phyloP scores from a whole-genome alignment of 768 basidiomycete species.

The Boletus eberwhitei region DNA sequence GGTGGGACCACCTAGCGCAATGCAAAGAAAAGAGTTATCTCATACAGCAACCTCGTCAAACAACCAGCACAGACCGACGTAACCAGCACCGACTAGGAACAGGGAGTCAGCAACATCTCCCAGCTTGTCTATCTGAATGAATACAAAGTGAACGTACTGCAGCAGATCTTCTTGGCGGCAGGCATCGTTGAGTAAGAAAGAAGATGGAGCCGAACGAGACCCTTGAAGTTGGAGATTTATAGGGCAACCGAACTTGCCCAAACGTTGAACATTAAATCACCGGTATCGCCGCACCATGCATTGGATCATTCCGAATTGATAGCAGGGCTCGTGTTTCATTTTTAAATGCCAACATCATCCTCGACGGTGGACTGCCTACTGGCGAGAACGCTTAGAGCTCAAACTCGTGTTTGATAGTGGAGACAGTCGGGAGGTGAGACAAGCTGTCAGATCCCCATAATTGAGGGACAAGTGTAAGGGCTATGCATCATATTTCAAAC shows the following conservation, averaged over 20 bases:
- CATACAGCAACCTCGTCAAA: not conserved
- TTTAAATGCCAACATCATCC: not conserved
- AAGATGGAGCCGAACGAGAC: too few relatives aligned
- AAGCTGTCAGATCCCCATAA: not conserved
- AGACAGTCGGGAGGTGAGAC: not conserved
- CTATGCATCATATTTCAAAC: not conserved
- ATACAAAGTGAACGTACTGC: constrained; percentile 55
- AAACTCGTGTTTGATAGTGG: not conserved
- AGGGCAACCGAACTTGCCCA: not conserved
- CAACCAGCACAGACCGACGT: constrained; percentile 66
- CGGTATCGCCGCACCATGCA: not conserved
- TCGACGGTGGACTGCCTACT: not conserved
- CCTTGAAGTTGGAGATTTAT: not conserved
- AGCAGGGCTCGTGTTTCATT: not conserved
- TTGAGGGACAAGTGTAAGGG: not conserved
- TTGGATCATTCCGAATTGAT: too few relatives aligned
- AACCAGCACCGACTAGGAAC: constrained; percentile 76
- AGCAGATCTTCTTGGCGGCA: constrained; percentile 79
- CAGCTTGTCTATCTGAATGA: not conserved
- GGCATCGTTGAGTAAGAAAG: constrained; percentile 25
- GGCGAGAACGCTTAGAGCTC: not conserved
- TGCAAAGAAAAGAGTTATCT: constrained; percentile 14
- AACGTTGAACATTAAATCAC: not conserved
- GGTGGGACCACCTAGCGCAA: constrained; percentile 77
- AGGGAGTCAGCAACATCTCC: constrained; percentile 5